Evolutionary conservation across 2,329 filamentous ascomycete genomes (phyloP), one percentile per base, ranked within the genome.

Genomic region (Fusarium sacchari): DNA sequence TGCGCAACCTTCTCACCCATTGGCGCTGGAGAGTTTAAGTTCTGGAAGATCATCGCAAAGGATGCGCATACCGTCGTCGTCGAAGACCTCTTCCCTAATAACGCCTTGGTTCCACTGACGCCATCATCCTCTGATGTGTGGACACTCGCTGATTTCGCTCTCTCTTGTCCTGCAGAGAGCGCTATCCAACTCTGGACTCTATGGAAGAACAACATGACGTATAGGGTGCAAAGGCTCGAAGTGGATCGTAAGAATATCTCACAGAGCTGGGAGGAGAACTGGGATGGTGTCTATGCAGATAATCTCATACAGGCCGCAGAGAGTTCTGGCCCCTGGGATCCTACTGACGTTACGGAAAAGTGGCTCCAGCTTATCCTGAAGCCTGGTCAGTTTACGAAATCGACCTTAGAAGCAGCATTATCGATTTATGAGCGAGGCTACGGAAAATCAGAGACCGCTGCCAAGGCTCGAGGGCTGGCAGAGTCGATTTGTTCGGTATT

Each of bases 21-120:
- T 72, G 93, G 95, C 36, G 89, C 91, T 44, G 93, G 96, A 40
- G 92, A 96, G 79, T 98, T 99, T 87, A 98, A 97, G 81, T 95
- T 99, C 80, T 99, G 95, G 94, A 87, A 85, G 73, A 83, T 90
- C n/a, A 89, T 89, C 60, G 89, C 93, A 24, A 89, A 91, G 74
- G 89, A 91, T 60, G 88, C 88, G 75, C 87, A 92, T 76, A 86
- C 84, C 6, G 81, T 94, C 26, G 86, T 91, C 14, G 86, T 97
- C 20, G 88, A 90, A 71, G 94, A 97, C 76, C 84, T 94, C 28
- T 95, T 93, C 75, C 88, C 93, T 0, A 85, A 87, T 43, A 77
- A 80, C 53, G 77, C 77, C 18, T 85, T 96, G 37, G 86, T 92
- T 32, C 93, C 95, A 4, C 89, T 89, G 67, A 91, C 87, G 79